phyloP scores from a whole-genome alignment of 225 moss, liverwort and hornwort species.

The Anthoceros angustus region DNA sequence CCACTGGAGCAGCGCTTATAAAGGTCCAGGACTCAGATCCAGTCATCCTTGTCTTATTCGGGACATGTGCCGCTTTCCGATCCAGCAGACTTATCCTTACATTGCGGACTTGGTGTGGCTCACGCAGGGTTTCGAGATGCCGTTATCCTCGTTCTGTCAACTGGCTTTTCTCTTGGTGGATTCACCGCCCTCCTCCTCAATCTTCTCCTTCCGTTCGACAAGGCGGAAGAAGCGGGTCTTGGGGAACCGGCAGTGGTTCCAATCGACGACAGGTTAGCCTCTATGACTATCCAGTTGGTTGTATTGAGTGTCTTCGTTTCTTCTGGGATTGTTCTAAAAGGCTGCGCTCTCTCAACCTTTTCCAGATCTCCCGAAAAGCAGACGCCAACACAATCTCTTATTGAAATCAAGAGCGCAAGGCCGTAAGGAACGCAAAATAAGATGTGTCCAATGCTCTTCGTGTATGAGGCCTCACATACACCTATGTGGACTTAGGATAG shows the following conservation, averaged over 20 bases:
- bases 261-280: background rate
- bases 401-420: too few relatives aligned
- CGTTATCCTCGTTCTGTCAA: conserved; percentile 53
- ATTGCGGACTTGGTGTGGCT: background rate
- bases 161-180: conserved; percentile 76
- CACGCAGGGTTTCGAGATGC: conserved; percentile 72
- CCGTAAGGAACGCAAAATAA: too few relatives aligned
- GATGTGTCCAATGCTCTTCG: too few relatives aligned
- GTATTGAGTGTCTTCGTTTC: too few relatives aligned
- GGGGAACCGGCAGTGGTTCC: background rate
- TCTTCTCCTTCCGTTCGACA: conserved; percentile 37
- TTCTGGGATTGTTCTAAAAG: too few relatives aligned
- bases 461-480: too few relatives aligned
- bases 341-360: too few relatives aligned
- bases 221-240: background rate
- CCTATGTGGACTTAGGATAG: too few relatives aligned
- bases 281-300: background rate
- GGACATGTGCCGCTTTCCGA: background rate
- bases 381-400: too few relatives aligned
- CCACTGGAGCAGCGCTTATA: conserved; percentile 45
- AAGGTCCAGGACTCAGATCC: conserved; percentile 23
- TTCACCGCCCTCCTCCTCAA: conserved; percentile 64
- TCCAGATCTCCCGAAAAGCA: too few relatives aligned
- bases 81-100: background rate
- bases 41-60: background rate